Base-by-base conservation (phyloP, 805 yeast genomes). In the Yamadazyma scolyti region DNA sequence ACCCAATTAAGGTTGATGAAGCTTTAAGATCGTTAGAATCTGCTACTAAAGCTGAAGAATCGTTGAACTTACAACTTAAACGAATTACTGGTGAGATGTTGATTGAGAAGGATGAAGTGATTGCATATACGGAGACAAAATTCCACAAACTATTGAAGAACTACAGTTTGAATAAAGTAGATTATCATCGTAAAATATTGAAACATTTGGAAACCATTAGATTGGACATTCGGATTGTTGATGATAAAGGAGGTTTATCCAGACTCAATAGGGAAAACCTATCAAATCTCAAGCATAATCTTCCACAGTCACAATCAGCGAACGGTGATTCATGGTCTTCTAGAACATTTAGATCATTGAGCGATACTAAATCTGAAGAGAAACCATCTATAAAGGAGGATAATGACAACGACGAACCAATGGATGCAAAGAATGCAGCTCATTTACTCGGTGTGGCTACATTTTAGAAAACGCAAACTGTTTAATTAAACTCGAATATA, bases 1-100 rank as follows among this genome's bases (percentile, higher is more conserved):
- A 83, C 47, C 96, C 97, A 0, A 56, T 84, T 16, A 86, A 82
- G 52, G 95, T 87, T 4, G 96, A 93, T 46, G 97, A 89, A 44
- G 94, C 96, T 0, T 75, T 90, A 17, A 68, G 81, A 33, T 68
- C 84, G 6, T 65, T 89, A 34, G 95, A 89, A 52, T 76, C 73
- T 19, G 93, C 96, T 1, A 76, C 84, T 9, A 75, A 74, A 35
- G 67, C 74, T 11, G 96, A 90, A 54, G 82, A 82, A 40, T 80
- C 78, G 20, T 68, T 89, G 33, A 77, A 81, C n/a, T 61, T 73
- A 36, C 93, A 84, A 44, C 81, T 89, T 23, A 78, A 82, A 39
- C 69, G 95, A 41, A 81, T 90, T 11, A 83, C 95, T 2, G 81
- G 81, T 20, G 95, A 88, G 51, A 82, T 93, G 86, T 54, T 84